Percentiles rank a stretch among this genome's conserved stretches.
phyloP scores from a whole-genome alignment of 352 stramenopile species.

The Globisporangium canariense region DNA sequence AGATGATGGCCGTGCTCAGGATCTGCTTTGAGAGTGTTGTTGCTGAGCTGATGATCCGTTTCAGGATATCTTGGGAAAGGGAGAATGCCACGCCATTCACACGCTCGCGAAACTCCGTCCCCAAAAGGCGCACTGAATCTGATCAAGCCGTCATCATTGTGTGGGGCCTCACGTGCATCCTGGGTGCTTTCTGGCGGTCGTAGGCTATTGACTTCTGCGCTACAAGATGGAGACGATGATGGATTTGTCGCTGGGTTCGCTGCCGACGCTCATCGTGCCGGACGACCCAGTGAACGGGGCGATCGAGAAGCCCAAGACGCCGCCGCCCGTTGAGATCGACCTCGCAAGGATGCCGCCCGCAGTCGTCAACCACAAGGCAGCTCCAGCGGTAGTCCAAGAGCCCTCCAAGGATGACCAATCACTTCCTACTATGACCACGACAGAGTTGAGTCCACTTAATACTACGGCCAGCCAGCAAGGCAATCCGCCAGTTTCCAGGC shows the following conservation, averaged over 20 bases:
- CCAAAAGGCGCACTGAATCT: not conserved
- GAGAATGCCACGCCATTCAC: not conserved
- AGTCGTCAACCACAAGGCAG: conserved; percentile 6
- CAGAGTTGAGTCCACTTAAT: not conserved
- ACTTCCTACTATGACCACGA: not conserved
- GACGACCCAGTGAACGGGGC: conserved; percentile 59
- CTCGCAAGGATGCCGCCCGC: conserved; percentile 8
- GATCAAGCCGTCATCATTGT: not conserved
- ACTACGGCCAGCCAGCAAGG: not conserved
- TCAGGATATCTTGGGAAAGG: not conserved
- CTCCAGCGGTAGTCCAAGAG: not conserved
- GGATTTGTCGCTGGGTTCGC: conserved; percentile 29
- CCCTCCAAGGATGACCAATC: not conserved
- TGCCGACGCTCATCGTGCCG: conserved; percentile 68
- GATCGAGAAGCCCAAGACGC: conserved; percentile 66
- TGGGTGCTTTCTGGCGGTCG: not conserved
- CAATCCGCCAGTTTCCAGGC: not conserved
- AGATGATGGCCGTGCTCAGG: not conserved
- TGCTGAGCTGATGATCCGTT: not conserved
- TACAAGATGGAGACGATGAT: conserved; percentile 10
- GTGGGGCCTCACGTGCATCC: not conserved
- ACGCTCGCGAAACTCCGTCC: not conserved
- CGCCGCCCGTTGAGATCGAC: conserved; percentile 30
- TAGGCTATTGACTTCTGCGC: too few species aligned
- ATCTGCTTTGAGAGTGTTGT: not conserved